Evolutionary conservation across 2,329 filamentous ascomycete species (phyloP).

Genomic region (Fusarium camptoceras): DNA sequence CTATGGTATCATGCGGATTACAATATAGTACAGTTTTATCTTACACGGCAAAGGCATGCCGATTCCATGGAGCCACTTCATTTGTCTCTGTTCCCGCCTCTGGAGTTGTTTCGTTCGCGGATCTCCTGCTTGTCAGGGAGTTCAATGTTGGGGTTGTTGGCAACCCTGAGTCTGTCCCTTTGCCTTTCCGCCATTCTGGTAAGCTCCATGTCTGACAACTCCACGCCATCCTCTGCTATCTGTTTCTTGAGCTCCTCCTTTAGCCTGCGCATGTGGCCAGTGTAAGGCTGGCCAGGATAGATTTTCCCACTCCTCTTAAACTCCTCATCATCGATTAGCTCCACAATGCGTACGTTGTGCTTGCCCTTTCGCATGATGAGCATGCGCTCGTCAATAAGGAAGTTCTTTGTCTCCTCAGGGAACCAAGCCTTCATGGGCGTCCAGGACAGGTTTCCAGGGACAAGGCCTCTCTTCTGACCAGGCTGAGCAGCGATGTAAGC

Average conservation of each 20-base stretch:
- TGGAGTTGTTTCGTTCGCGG: slow-evolving; percentile 41
- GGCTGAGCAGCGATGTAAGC: slow-evolving; percentile 71
- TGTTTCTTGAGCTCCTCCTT: slow-evolving; percentile 53
- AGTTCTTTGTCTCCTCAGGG: slow-evolving; percentile 67
- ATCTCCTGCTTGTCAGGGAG: slow-evolving; percentile 53
- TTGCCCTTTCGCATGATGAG: slow-evolving; percentile 73
- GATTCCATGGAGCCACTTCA: background rate
- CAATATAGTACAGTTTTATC: slow-evolving; percentile 47
- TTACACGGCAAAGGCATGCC: slow-evolving; percentile 33
- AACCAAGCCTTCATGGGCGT: slow-evolving; percentile 71
- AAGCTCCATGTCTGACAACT: slow-evolving; percentile 47
- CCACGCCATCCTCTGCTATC: slow-evolving; percentile 49
- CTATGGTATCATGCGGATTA: slow-evolving; percentile 48
- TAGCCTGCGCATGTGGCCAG: slow-evolving; percentile 60
- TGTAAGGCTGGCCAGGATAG: slow-evolving; percentile 66
- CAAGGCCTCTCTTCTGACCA: slow-evolving; percentile 57
- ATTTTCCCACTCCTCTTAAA: slow-evolving; percentile 61
- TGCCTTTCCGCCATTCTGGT: slow-evolving; percentile 36
- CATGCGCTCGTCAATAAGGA: slow-evolving; percentile 68
- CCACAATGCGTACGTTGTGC: slow-evolving; percentile 70
- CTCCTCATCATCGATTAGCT: slow-evolving; percentile 68
- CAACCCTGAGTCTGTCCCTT: slow-evolving; percentile 46
- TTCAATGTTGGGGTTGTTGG: slow-evolving; percentile 57
- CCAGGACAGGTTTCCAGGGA: slow-evolving; percentile 67
- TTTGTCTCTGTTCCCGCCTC: slow-evolving; percentile 11